phyloP scores from a whole-genome alignment of 768 basidiomycete genomes.

The Rhodotorula sphaerocarpa region DNA sequence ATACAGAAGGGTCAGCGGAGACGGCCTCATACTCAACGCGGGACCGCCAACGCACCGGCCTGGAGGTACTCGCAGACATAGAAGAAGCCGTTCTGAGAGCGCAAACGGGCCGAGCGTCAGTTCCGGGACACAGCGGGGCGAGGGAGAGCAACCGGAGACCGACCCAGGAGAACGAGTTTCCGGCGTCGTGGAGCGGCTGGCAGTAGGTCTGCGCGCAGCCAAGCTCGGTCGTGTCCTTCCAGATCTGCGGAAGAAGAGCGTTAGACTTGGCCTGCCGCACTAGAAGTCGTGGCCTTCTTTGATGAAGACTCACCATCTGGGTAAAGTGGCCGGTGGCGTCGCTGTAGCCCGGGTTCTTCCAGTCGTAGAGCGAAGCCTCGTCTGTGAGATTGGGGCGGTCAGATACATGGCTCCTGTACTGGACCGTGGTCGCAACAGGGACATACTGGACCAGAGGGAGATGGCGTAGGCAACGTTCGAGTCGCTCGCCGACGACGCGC shows the following conservation, averaged over 20 bases:
- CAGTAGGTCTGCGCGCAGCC: constrained; percentile 40
- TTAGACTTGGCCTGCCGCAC: no score
- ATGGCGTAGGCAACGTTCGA: background rate
- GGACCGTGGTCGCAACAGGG: no score
- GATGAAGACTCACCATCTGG: constrained; percentile 1
- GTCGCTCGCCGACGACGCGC: background rate
- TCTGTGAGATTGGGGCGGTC: background rate
- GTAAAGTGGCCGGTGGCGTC: constrained; percentile 27
- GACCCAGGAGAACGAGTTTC: constrained; percentile 1
- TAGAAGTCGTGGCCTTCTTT: no score
- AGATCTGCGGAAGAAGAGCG: constrained; percentile 36
- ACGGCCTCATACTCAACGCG: background rate
- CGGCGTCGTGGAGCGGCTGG: constrained; percentile 2
- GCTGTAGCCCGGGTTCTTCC: constrained; percentile 31
- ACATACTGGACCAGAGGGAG: background rate
- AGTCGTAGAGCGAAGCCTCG: constrained; percentile 38
- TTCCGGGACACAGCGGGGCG: no score
- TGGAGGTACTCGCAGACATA: constrained; percentile 1
- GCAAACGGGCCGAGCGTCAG: background rate
- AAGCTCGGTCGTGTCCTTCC: constrained; percentile 39
- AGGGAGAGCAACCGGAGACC: background rate
- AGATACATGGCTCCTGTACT: no score
- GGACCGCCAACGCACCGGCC: background rate
- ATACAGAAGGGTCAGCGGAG: background rate
- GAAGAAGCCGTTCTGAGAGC: background rate